Evolutionary conservation across 192 early-diverging fungal species (phyloP).

Genomic region (Backusella morwellensis): DNA sequence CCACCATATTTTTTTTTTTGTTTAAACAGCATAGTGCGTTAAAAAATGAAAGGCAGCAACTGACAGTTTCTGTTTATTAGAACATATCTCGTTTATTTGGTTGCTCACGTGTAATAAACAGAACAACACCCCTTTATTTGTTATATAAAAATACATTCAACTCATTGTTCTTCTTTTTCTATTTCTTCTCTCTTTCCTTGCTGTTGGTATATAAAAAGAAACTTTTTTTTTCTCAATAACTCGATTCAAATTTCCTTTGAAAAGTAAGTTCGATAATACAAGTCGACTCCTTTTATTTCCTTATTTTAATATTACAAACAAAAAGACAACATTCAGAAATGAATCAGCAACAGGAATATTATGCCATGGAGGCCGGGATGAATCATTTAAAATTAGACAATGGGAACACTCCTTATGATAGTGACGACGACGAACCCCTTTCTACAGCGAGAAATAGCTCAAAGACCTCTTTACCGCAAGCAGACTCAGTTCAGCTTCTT

Average conservation of each 20-base stretch:
- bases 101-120: background rate
- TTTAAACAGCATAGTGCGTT: background rate
- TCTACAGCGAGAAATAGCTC: constrained; percentile 10
- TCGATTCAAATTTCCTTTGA: background rate
- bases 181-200: background rate
- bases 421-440: background rate
- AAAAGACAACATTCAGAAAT: background rate
- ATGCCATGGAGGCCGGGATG: background rate
- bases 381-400: background rate
- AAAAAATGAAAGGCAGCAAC: background rate
- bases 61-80: background rate
- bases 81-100: background rate
- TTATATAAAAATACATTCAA: background rate
- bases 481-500: constrained; percentile 44
- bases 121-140: background rate
- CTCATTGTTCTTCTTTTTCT: background rate
- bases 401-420: background rate
- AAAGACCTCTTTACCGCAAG: constrained; percentile 10
- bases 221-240: background rate
- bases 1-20: background rate
- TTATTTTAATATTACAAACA: too few relatives aligned
- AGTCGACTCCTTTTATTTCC: background rate
- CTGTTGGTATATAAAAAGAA: background rate
- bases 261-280: background rate
- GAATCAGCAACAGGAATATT: background rate